phyloP scores from a whole-genome alignment of 2,329 filamentous ascomycete species.

The Calonectria crousiana region DNA sequence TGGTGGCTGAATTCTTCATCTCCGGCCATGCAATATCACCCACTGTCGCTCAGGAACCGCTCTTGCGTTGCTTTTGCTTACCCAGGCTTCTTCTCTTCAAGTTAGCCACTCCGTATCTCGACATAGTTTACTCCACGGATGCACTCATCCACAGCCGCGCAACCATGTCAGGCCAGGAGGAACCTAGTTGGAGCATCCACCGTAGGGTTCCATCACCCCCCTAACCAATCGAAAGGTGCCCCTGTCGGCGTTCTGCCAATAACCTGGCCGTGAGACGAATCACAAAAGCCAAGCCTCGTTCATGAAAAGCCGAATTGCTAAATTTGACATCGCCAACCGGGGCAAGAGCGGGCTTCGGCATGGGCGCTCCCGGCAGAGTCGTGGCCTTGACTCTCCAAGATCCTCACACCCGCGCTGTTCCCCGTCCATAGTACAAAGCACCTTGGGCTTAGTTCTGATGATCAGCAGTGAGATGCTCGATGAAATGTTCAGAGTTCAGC shows the following conservation, averaged over 20 bases:
- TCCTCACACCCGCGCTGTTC: slow-evolving; percentile 20
- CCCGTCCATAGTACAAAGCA: not conserved
- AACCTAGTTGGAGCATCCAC: not conserved
- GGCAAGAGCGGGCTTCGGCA: slow-evolving; percentile 32
- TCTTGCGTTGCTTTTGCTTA: not conserved
- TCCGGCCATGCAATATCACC: slow-evolving; percentile 12
- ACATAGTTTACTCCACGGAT: not conserved
- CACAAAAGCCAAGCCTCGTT: slow-evolving; percentile 30
- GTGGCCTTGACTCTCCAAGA: slow-evolving; percentile 19
- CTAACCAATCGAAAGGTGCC: slow-evolving; percentile 16
- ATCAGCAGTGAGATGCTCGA: slow-evolving; percentile 22
- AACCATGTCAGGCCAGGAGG: not conserved
- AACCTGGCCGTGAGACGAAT: slow-evolving; percentile 7
- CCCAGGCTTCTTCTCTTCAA: not conserved
- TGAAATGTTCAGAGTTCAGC: slow-evolving; percentile 31
- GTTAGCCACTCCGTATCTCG: not conserved
- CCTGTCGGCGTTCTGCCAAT: slow-evolving; percentile 33
- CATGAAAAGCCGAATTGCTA: slow-evolving; percentile 32
- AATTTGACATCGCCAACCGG: slow-evolving; percentile 41
- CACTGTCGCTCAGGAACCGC: slow-evolving; percentile 5
- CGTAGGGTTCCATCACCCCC: slow-evolving; percentile 13
- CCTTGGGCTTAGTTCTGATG: not conserved
- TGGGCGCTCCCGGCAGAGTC: slow-evolving; percentile 31
- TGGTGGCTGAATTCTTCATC: slow-evolving; percentile 18
- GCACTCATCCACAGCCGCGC: not conserved